These are phyloP conservation scores for Amorphotheca resinae DNA, from an alignment of 495 filamentous ascomycete species.

Conservation along the genomic window DNA sequence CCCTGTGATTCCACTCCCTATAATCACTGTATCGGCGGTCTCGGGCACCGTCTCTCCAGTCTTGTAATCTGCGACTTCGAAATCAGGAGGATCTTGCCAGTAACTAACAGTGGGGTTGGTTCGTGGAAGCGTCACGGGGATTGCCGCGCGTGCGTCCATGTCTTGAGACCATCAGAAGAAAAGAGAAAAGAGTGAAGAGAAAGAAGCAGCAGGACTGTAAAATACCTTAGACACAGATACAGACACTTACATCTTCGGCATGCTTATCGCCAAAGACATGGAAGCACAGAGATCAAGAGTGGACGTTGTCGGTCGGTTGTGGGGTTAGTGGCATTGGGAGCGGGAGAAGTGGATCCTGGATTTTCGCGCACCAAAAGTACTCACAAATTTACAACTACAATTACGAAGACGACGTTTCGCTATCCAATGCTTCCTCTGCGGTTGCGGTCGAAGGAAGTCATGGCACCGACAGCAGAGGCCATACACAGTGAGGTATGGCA, in stretches of 20 bases:
- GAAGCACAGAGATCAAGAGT: constrained; percentile 3
- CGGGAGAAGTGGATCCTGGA: neutral
- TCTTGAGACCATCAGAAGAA: neutral
- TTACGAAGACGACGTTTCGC: neutral
- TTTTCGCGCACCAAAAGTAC: neutral
- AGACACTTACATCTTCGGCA: constrained; percentile 6
- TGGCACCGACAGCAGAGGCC: too few relatives aligned
- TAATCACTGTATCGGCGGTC: constrained; percentile 44
- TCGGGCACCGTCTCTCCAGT: constrained; percentile 34
- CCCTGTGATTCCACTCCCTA: constrained; percentile 62
- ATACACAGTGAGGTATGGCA: too few relatives aligned
- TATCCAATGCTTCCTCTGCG: neutral
- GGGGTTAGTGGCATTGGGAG: constrained; percentile 1
- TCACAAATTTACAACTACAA: neutral
- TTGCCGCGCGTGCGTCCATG: constrained; percentile 33
- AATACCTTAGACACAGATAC: neutral
- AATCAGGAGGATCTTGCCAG: constrained; percentile 56
- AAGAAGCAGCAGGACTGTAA: neutral
- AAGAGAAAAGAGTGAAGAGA: neutral
- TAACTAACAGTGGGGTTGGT: constrained; percentile 51
- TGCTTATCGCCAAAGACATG: neutral
- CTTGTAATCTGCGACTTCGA: constrained; percentile 37
- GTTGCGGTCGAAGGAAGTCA: neutral
- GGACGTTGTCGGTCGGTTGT: constrained; percentile 7
- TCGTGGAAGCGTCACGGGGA: constrained; percentile 37